A percentile compares a stretch with the other conserved stretches of the same genome.
Evolutionary conservation across 106 monocot genomes (phyloP).

Genomic region (Dendrobium huoshanense): DNA sequence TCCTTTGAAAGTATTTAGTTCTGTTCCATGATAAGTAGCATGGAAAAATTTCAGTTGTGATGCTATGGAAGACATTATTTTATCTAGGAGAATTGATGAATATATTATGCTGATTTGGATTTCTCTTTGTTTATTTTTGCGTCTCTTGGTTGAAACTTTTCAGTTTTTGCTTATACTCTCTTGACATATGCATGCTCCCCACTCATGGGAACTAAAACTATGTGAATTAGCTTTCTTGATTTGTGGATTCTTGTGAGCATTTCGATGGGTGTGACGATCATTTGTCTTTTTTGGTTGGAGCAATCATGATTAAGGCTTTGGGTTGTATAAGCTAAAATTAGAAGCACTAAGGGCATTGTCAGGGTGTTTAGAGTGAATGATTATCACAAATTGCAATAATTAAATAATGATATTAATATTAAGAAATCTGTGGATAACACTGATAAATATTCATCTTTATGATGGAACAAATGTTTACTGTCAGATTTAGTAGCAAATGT

Average conservation of each 20-base stretch:
- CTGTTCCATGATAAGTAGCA: not conserved
- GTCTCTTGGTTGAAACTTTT: too few species aligned
- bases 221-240: not conserved
- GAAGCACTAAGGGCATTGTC: not conserved
- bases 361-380: not conserved
- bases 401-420: too few species aligned
- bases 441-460: too few species aligned
- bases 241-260: not conserved
- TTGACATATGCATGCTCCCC: not conserved
- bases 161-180: not conserved
- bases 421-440: too few species aligned
- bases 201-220: not conserved
- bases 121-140: not conserved
- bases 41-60: not conserved
- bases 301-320: not conserved
- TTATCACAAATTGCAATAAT: not conserved
- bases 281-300: not conserved
- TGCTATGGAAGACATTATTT: not conserved
- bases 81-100: not conserved
- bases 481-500: too few species aligned
- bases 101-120: not conserved
- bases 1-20: not conserved
- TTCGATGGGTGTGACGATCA: not conserved
- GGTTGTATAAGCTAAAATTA: not conserved
- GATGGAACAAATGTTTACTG: too few species aligned